Conservation (phyloP, 2,329 filamentous ascomycete genomes). For the Rhytidhysteron rufulum region DNA sequence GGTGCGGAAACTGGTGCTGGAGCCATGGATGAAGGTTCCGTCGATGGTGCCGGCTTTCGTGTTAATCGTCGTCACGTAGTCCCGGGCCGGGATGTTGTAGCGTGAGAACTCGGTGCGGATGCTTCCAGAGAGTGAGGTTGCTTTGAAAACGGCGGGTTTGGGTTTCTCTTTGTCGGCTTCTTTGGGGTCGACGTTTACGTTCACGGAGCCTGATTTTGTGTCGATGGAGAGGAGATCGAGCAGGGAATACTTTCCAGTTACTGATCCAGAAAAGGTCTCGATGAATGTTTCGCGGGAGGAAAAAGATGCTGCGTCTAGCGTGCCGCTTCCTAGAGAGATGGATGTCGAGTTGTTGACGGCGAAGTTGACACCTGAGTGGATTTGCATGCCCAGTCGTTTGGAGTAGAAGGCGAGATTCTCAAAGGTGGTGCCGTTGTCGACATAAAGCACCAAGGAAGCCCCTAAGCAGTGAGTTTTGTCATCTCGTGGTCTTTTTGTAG, state of each 20-base stretch:
- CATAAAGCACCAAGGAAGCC: slow-evolving; percentile 34
- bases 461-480: too few relatives aligned
- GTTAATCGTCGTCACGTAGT: slow-evolving; percentile 39
- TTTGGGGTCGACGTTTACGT: slow-evolving; percentile 37
- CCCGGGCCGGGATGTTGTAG: slow-evolving; percentile 36
- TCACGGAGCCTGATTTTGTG: slow-evolving; percentile 40
- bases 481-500: too few relatives aligned
- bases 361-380: slow-evolving; percentile 29
- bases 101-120: slow-evolving; percentile 33
- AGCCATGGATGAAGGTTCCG: slow-evolving; percentile 40
- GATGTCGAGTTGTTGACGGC: slow-evolving; percentile 28
- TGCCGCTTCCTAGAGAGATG: slow-evolving; percentile 32
- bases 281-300: slow-evolving; percentile 38
- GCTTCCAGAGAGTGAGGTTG: slow-evolving; percentile 33
- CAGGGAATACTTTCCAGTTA: slow-evolving; percentile 40
- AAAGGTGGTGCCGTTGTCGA: slow-evolving; percentile 29
- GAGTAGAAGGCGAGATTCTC: slow-evolving; percentile 32
- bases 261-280: slow-evolving; percentile 36
- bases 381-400: slow-evolving; percentile 35
- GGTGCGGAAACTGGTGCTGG: slow-evolving; percentile 31
- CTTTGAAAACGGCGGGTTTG: slow-evolving; percentile 34
- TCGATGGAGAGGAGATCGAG: slow-evolving; percentile 38
- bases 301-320: slow-evolving; percentile 29
- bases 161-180: slow-evolving; percentile 22
- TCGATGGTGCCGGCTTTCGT: slow-evolving; percentile 35